Percentiles rank a stretch among this genome's conserved stretches.
Evolutionary conservation across 2,329 filamentous ascomycete genomes (phyloP).

Genomic region (Elsinoe necatrix): DNA sequence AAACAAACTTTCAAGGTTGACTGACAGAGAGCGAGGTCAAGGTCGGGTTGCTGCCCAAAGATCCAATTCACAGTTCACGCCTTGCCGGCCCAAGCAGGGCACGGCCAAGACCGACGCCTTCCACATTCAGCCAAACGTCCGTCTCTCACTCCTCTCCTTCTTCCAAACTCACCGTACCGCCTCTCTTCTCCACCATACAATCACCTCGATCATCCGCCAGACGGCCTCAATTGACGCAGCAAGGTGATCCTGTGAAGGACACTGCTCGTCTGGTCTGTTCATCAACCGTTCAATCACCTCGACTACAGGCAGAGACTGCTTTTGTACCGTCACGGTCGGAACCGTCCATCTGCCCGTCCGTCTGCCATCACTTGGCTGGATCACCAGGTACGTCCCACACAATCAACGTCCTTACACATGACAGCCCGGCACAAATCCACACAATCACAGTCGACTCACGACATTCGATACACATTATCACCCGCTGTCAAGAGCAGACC

Average conservation of each 20-base stretch:
- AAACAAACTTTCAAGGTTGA: neutral
- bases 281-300: neutral
- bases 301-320: neutral
- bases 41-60: neutral
- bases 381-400: slow-evolving; percentile 12
- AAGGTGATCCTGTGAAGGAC: slow-evolving; percentile 12
- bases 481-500: neutral
- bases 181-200: neutral
- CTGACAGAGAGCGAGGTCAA: too few relatives aligned
- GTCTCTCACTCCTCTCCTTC: neutral
- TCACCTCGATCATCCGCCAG: neutral
- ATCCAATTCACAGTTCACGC: neutral
- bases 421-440: neutral
- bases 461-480: neutral
- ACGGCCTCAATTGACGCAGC: neutral
- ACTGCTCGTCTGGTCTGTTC: slow-evolving; percentile 1
- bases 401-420: neutral
- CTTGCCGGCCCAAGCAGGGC: slow-evolving; percentile 1
- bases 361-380: slow-evolving; percentile 12
- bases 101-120: neutral
- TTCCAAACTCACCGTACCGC: slow-evolving; percentile 9
- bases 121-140: slow-evolving; percentile 3
- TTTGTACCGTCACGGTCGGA: slow-evolving; percentile 4
- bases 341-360: slow-evolving; percentile 1
- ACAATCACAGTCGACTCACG: slow-evolving; percentile 3